These are phyloP conservation scores for Trichocladium antarcticum DNA, from an alignment of 495 filamentous ascomycete species.

Conservation along the genomic window DNA sequence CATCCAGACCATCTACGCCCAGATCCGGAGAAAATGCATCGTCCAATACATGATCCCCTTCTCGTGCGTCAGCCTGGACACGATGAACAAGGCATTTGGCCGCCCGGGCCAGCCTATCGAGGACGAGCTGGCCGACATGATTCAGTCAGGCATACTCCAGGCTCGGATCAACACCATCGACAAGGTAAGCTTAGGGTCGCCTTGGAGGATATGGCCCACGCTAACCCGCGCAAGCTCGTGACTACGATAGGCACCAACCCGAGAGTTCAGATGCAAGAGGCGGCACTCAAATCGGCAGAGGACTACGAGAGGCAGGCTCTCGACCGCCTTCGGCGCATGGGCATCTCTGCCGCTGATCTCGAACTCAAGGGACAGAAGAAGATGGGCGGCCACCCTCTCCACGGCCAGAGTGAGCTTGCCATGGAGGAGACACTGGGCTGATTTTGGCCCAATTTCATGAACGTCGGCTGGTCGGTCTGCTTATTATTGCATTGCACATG, in stretches of 20 bases:
- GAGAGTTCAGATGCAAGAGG: slow-evolving; percentile 53
- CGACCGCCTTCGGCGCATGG: slow-evolving; percentile 63
- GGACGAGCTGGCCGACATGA: slow-evolving; percentile 65
- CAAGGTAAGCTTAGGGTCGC: slow-evolving; percentile 34
- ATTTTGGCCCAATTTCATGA: no score
- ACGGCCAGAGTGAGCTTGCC: background rate
- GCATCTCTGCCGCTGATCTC: slow-evolving; percentile 60
- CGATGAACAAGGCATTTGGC: slow-evolving; percentile 55
- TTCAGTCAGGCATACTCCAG: slow-evolving; percentile 56
- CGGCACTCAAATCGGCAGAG: slow-evolving; percentile 54
- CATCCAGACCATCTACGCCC: slow-evolving; percentile 53
- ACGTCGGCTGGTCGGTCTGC: background rate
- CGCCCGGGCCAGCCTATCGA: slow-evolving; percentile 51
- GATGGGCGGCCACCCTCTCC: background rate
- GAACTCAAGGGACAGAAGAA: slow-evolving; percentile 46
- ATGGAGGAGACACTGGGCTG: slow-evolving; percentile 6
- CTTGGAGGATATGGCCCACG: background rate
- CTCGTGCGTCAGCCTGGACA: slow-evolving; percentile 58
- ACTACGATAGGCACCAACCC: slow-evolving; percentile 54
- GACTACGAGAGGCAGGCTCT: slow-evolving; percentile 63
- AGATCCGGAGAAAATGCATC: slow-evolving; percentile 80
- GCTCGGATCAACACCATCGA: slow-evolving; percentile 79
- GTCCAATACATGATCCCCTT: slow-evolving; percentile 81
- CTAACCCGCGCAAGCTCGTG: slow-evolving; percentile 42
- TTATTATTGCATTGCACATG: slow-evolving; percentile 1